Conservation (phyloP, 306 rosid genomes). For the Dryas octopetala region DNA sequence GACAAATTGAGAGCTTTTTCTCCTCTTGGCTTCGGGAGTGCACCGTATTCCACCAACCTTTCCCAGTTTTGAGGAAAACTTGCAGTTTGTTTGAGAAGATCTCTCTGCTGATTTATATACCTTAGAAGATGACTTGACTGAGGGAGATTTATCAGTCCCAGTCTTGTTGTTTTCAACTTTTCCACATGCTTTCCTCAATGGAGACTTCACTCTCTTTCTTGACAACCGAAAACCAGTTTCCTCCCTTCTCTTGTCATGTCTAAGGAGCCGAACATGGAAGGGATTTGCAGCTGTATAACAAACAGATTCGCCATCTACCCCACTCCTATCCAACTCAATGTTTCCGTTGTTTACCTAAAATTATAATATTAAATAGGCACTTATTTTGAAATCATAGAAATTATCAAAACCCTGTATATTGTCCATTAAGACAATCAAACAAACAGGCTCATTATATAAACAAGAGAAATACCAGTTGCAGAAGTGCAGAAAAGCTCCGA, state of each 20-base stretch:
- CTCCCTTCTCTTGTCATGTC: conserved; percentile 37
- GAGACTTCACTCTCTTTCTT: conserved; percentile 62
- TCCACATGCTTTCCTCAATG: conserved; percentile 34
- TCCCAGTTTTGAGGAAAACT: conserved; percentile 53
- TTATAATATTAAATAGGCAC: background rate
- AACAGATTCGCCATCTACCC: conserved; percentile 41
- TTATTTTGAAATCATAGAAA: background rate
- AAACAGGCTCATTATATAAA: background rate
- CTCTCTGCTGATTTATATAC: conserved; percentile 24
- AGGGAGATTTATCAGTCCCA: conserved; percentile 35
- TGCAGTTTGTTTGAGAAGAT: conserved; percentile 45
- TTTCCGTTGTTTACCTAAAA: conserved; percentile 86
- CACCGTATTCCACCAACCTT: conserved; percentile 45
- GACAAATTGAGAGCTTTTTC: conserved; percentile 54
- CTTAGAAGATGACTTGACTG: conserved; percentile 28
- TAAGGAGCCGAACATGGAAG: conserved; percentile 62
- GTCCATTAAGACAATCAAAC: background rate
- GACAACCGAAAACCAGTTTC: conserved; percentile 29
- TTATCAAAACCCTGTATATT: background rate
- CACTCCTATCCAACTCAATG: conserved; percentile 58
- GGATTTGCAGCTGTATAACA: conserved; percentile 64
- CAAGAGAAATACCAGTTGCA: conserved; percentile 70
- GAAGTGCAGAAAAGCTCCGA: conserved; percentile 87
- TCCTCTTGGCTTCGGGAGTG: conserved; percentile 73
- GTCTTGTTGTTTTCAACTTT: conserved; percentile 34